Evolutionary conservation across 805 yeast species (phyloP).

Genomic region (Candida stauntonica): DNA sequence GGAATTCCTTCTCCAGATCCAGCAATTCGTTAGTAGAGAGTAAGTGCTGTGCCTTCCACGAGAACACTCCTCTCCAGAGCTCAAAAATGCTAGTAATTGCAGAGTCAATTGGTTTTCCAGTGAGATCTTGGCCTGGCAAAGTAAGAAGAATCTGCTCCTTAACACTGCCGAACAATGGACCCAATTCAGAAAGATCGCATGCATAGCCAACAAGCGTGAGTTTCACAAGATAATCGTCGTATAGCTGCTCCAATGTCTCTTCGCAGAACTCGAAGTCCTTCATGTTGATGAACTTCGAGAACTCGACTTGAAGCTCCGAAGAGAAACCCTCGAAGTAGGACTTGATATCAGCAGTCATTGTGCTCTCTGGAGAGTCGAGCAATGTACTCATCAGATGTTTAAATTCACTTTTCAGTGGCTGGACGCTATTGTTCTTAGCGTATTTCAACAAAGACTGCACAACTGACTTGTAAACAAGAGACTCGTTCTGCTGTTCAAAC

Average conservation of each 20-base stretch:
- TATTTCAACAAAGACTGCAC: slow-evolving; percentile 13
- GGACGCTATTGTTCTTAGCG: slow-evolving; percentile 20
- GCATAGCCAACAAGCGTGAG: slow-evolving; percentile 16
- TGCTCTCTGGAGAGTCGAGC: slow-evolving; percentile 2
- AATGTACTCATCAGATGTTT: slow-evolving; percentile 8
- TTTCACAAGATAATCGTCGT: slow-evolving; percentile 20
- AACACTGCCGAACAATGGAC: slow-evolving; percentile 11
- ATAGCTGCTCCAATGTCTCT: slow-evolving; percentile 11
- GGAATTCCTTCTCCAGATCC: slow-evolving; percentile 20
- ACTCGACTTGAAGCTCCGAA: slow-evolving; percentile 15
- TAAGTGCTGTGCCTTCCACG: slow-evolving; percentile 18
- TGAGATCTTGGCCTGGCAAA: slow-evolving; percentile 5
- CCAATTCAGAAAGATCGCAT: slow-evolving; percentile 11
- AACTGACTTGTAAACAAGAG: slow-evolving; percentile 10
- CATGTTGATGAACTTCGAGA: slow-evolving; percentile 12
- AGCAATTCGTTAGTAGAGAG: slow-evolving; percentile 15
- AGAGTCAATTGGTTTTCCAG: not conserved
- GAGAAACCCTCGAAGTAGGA: slow-evolving; percentile 8
- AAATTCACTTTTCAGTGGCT: slow-evolving; percentile 12
- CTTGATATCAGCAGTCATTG: slow-evolving; percentile 11
- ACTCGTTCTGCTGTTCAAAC: slow-evolving; percentile 23
- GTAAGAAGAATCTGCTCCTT: slow-evolving; percentile 9
- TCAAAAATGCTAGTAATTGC: slow-evolving; percentile 10
- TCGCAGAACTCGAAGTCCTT: slow-evolving; percentile 10
- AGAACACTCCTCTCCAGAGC: slow-evolving; percentile 14